A percentile compares a stretch with the other conserved stretches of the same genome.
phyloP scores from a whole-genome alignment of 2,329 filamentous ascomycete species.

The Ophiostoma fasciatum region DNA sequence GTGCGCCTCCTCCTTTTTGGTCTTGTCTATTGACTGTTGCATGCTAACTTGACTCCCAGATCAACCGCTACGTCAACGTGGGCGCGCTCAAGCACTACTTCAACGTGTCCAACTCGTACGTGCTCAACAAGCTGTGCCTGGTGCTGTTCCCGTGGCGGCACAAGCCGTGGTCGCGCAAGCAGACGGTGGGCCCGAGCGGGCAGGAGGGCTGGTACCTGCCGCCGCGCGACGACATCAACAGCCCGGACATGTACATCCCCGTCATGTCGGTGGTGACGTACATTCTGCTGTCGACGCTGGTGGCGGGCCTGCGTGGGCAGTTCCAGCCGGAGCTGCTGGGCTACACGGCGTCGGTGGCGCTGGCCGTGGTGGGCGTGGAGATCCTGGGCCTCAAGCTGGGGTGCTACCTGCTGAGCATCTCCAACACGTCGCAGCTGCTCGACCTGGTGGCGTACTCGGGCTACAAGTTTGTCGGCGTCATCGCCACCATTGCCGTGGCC shows the following conservation, averaged over 20 bases:
- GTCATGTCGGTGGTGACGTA: constrained; percentile 98
- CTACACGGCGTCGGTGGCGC: constrained; percentile 70
- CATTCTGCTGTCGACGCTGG: constrained; percentile 79
- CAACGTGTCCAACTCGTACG: constrained; percentile 96
- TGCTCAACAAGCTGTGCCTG: constrained; percentile 80
- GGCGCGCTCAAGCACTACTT: constrained; percentile 94
- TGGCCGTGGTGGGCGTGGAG: constrained; percentile 73
- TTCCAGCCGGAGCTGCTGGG: constrained; percentile 92
- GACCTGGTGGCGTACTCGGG: constrained; percentile 93
- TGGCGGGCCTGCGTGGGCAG: constrained; percentile 77
- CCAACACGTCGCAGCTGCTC: constrained; percentile 81
- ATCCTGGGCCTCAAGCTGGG: constrained; percentile 83
- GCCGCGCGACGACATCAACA: constrained; percentile 90
- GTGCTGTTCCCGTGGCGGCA: constrained; percentile 97
- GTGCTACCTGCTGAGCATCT: constrained; percentile 87
- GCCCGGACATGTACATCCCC: constrained; percentile 98
- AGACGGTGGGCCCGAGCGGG: constrained; percentile 54
- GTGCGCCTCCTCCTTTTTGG: constrained; percentile 28
- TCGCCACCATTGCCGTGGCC: constrained; percentile 67
- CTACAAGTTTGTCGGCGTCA: constrained; percentile 97
- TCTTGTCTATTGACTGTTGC: background rate
- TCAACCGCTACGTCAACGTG: constrained; percentile 71
- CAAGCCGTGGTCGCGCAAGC: constrained; percentile 91
- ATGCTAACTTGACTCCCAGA: constrained; percentile 18
- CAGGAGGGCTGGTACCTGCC: constrained; percentile 71